These are phyloP conservation scores for Tarenaya hassleriana DNA, from an alignment of 345 rosid species.

Conservation along the genomic window DNA sequence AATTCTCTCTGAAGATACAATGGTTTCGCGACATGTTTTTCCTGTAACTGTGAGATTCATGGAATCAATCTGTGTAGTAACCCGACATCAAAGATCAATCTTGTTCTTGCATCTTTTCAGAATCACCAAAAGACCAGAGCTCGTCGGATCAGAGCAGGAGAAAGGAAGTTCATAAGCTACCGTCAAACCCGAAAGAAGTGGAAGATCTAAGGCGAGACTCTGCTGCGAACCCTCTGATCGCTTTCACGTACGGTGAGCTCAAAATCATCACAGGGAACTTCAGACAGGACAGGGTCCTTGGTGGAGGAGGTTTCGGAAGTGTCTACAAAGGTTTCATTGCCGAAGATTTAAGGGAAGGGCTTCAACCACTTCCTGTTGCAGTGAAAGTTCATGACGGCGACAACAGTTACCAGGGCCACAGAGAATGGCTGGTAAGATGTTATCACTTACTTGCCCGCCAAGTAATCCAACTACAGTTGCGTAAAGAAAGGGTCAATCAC, in stretches of 20 bases:
- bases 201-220: slow-evolving; percentile 81
- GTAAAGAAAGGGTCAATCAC: too few relatives aligned
- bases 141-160: slow-evolving; percentile 30
- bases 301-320: slow-evolving; percentile 95
- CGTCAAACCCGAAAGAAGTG: slow-evolving; percentile 92
- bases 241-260: slow-evolving; percentile 73
- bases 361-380: slow-evolving; percentile 70
- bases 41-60: slow-evolving; percentile 44
- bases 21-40: slow-evolving; percentile 6
- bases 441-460: slow-evolving; percentile 1
- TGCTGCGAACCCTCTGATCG: slow-evolving; percentile 68
- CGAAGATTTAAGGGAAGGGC: slow-evolving; percentile 54
- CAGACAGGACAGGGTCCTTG: slow-evolving; percentile 94
- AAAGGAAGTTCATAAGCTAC: slow-evolving; percentile 52
- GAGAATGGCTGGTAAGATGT: slow-evolving; percentile 91
- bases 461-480: too few relatives aligned
- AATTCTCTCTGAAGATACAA: slow-evolving; percentile 5
- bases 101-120: slow-evolving; percentile 29
- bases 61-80: too few relatives aligned
- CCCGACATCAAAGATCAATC: too few relatives aligned
- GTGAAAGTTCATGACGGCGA: slow-evolving; percentile 95
- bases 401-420: slow-evolving; percentile 87
- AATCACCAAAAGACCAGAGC: slow-evolving; percentile 53
- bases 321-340: slow-evolving; percentile 81
- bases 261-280: slow-evolving; percentile 68